Evolutionary conservation across 129 eudicot genomes (phyloP).

Genomic region (Kitagawia praeruptora): DNA sequence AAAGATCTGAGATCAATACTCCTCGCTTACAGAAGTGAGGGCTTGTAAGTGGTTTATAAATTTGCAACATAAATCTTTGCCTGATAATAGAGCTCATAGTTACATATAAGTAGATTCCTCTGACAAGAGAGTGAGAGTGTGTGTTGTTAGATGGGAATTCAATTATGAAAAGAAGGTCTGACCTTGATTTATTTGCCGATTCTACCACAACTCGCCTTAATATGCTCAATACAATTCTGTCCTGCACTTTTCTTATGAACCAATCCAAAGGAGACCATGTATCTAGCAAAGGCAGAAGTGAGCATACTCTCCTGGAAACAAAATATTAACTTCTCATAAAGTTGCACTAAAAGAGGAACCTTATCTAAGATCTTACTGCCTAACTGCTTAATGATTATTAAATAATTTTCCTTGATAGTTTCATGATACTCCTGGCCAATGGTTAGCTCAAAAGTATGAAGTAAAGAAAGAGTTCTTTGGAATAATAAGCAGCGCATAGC

Average conservation of each 20-base stretch:
- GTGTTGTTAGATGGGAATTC: background rate
- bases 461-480: background rate
- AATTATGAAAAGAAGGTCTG: conserved; percentile 3
- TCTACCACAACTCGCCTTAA: conserved; percentile 59
- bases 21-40: background rate
- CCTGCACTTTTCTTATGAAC: conserved; percentile 73
- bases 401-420: background rate
- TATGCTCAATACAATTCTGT: conserved; percentile 50
- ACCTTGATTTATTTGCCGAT: conserved; percentile 75
- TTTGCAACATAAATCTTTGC: background rate
- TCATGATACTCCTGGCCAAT: background rate
- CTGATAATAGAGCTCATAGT: background rate
- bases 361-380: background rate
- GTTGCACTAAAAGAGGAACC: background rate
- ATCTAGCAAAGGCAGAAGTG: conserved; percentile 30
- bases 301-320: conserved; percentile 49
- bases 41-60: background rate
- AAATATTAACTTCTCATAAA: background rate
- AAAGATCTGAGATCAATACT: background rate
- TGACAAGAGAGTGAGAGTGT: background rate
- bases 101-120: background rate
- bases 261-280: conserved; percentile 55
- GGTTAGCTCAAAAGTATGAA: background rate
- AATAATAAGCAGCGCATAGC: background rate
- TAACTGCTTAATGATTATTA: background rate